Conservation (phyloP, 2,329 filamentous ascomycete genomes). For the Ceratocystiopsis sp. region DNA sequence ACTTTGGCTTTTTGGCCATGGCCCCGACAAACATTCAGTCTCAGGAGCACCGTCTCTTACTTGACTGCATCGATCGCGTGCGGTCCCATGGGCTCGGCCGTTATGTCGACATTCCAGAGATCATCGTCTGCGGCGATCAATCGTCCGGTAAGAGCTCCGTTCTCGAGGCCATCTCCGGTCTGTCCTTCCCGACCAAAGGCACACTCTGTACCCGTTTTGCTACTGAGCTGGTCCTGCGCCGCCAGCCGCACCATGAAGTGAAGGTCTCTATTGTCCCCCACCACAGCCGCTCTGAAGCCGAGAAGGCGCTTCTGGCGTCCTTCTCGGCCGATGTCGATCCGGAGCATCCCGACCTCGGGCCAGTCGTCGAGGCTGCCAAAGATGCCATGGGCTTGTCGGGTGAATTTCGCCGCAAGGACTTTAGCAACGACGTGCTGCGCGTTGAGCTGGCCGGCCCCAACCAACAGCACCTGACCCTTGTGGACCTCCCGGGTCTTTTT, state of each 20-base stretch:
- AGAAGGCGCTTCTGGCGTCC: constrained; percentile 11
- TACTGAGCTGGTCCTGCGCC: constrained; percentile 42
- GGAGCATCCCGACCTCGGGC: constrained; percentile 14
- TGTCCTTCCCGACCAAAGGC: constrained; percentile 41
- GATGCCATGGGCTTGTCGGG: constrained; percentile 29
- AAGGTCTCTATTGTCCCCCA: constrained; percentile 21
- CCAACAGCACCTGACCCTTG: constrained; percentile 35
- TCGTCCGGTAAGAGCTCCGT: constrained; percentile 48
- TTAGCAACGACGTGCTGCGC: constrained; percentile 28
- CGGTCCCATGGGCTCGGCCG: constrained; percentile 20
- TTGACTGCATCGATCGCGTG: constrained; percentile 23
- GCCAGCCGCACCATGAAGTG: constrained; percentile 17
- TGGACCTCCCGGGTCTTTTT: constrained; percentile 42
- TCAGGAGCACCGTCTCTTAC: constrained; percentile 19
- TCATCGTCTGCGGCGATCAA: constrained; percentile 44
- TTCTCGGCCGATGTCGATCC: constrained; percentile 13
- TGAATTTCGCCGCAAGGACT: constrained; percentile 13
- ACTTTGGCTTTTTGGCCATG: neutral
- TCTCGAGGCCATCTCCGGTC: constrained; percentile 44
- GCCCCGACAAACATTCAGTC: constrained; percentile 9
- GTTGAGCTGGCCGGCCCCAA: constrained; percentile 30
- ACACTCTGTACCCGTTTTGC: constrained; percentile 45
- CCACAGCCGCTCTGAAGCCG: constrained; percentile 11
- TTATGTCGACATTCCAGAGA: constrained; percentile 25
- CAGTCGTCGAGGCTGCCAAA: constrained; percentile 23